phyloP scores from a whole-genome alignment of 164 flowering plant genomes.

The Paratinospora sagittata region DNA sequence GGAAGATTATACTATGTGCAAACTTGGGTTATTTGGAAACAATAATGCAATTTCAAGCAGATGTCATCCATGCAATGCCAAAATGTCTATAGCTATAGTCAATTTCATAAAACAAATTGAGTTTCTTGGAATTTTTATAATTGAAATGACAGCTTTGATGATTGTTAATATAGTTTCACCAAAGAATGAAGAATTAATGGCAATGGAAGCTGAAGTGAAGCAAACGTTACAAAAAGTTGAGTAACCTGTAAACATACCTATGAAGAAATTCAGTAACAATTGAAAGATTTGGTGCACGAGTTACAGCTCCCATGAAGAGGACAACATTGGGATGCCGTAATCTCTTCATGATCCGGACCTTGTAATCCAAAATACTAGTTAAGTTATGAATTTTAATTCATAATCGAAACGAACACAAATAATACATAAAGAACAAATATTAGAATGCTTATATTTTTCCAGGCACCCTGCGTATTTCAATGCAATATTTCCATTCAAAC shows the following conservation, averaged over 20 bases:
- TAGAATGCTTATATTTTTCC: background rate
- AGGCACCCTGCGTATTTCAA: background rate
- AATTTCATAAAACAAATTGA: background rate
- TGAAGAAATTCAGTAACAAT: slow-evolving; percentile 97
- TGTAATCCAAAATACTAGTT: slow-evolving; percentile 21
- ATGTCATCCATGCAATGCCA: background rate
- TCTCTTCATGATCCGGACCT: slow-evolving; percentile 86
- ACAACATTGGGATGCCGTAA: slow-evolving; percentile 99
- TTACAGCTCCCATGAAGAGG: slow-evolving; percentile 98
- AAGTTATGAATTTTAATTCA: slow-evolving; percentile 8
- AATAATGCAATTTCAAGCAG: background rate
- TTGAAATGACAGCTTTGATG: background rate
- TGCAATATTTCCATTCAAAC: too few species aligned
- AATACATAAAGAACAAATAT: background rate
- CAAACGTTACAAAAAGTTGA: background rate
- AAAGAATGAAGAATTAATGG: background rate
- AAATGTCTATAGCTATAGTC: background rate
- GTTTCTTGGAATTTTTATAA: background rate
- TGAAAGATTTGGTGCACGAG: slow-evolving; percentile 91
- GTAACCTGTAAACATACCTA: slow-evolving; percentile 46
- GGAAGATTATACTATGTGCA: background rate
- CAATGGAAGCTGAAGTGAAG: background rate
- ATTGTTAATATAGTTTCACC: background rate
- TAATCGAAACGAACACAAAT: background rate
- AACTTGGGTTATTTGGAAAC: background rate